A percentile compares a stretch with the other conserved stretches of the same genome.
Conservation (phyloP, 1,284 basidiomycete species). For the Calocybe gambosa region DNA sequence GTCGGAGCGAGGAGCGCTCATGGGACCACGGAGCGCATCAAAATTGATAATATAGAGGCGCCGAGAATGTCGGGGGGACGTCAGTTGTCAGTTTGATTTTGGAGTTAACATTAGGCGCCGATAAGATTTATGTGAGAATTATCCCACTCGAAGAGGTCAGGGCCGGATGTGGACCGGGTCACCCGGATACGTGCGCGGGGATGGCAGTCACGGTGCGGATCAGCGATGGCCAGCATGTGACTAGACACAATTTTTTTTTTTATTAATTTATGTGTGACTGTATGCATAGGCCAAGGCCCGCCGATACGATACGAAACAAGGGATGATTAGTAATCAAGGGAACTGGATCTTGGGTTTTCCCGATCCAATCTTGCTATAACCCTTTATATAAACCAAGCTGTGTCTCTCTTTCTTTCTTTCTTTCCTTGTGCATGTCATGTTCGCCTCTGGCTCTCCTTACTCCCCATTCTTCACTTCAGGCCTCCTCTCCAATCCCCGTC, state of each 20-base stretch:
- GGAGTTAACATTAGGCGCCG: too few species aligned
- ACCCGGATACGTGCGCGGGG: neutral
- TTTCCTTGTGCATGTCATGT: conserved; percentile 19
- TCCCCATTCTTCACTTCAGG: conserved; percentile 60
- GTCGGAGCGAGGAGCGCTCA: neutral
- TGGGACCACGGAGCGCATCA: conserved; percentile 1
- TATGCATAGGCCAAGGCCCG: too few species aligned
- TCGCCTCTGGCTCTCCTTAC: conserved; percentile 36
- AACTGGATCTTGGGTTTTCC: neutral
- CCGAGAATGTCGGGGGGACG: neutral
- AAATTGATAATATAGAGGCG: neutral
- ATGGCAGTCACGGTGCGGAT: too few species aligned
- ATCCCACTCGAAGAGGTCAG: too few species aligned
- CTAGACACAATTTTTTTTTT: too few species aligned
- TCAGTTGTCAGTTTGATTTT: conserved; percentile 1
- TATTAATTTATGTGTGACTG: too few species aligned
- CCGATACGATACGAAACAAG: neutral
- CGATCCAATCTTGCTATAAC: neutral
- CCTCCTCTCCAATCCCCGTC: conserved; percentile 36
- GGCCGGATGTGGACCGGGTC: neutral
- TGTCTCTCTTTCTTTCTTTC: neutral
- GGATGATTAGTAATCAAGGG: neutral
- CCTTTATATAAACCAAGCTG: neutral
- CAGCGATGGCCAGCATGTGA: too few species aligned
- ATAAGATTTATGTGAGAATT: neutral